Evolutionary conservation across 2,329 filamentous ascomycete genomes (phyloP).

Genomic region (Penicillium oxalicum): DNA sequence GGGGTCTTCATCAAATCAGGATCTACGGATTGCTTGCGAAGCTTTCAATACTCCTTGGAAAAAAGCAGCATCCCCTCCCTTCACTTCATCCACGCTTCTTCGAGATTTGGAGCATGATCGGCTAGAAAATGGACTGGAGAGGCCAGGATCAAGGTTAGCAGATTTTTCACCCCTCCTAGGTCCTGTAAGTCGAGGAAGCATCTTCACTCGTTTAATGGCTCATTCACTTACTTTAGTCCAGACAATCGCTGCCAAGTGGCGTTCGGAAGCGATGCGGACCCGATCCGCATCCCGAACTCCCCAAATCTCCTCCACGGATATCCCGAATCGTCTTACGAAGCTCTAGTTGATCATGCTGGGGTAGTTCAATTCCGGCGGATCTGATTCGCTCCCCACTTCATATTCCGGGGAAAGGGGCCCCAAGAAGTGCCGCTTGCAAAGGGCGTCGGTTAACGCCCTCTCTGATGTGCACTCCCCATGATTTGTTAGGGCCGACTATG

Average conservation of each 20-base stretch:
- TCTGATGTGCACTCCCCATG: not conserved
- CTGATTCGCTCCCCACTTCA: slow-evolving; percentile 1
- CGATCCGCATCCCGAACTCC: slow-evolving; percentile 10
- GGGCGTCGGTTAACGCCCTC: slow-evolving; percentile 2
- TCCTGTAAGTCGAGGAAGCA: too few relatives aligned
- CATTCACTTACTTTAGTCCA: not conserved
- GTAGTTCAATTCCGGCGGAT: not conserved
- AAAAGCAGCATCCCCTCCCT: too few relatives aligned
- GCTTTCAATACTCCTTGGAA: too few relatives aligned
- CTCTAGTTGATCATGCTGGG: slow-evolving; percentile 1
- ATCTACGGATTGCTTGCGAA: too few relatives aligned
- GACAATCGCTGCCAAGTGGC: not conserved
- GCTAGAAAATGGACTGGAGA: too few relatives aligned
- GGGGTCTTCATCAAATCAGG: too few relatives aligned
- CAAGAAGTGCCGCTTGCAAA: not conserved
- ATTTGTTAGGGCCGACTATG: too few relatives aligned
- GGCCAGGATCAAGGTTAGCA: too few relatives aligned
- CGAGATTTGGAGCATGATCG: too few relatives aligned
- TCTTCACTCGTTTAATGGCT: not conserved
- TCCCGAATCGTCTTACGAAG: slow-evolving; percentile 4
- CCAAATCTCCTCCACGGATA: slow-evolving; percentile 9
- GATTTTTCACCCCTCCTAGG: too few relatives aligned
- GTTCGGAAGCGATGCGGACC: slow-evolving; percentile 10
- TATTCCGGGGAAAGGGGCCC: too few relatives aligned
- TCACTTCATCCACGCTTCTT: too few relatives aligned